A percentile compares a stretch with the other conserved stretches of the same genome.
These are phyloP conservation scores for Leonotis leonurus DNA, from an alignment of 257 asterid genomes.

Conservation along the genomic window DNA sequence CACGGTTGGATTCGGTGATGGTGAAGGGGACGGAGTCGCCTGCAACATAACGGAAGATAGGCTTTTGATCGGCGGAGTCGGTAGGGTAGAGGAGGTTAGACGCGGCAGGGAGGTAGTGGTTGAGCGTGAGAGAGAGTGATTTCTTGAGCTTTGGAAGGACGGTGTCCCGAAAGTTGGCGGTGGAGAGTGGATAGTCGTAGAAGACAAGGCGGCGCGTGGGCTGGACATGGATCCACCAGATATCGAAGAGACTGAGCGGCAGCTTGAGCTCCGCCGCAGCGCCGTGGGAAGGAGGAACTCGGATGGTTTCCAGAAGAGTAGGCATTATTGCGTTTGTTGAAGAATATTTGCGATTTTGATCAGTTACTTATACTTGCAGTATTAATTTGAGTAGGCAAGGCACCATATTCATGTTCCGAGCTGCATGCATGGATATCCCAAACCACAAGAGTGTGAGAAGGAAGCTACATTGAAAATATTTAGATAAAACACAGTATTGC, in stretches of 20 bases:
- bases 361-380: too few relatives aligned
- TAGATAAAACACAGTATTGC: too few relatives aligned
- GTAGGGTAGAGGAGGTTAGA: slow-evolving; percentile 13
- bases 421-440: too few relatives aligned
- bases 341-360: too few relatives aligned
- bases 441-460: too few relatives aligned
- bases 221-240: background rate
- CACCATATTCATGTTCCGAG: too few relatives aligned
- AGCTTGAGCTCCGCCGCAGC: background rate
- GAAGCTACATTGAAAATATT: too few relatives aligned
- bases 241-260: background rate
- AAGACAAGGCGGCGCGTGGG: background rate
- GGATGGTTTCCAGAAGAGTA: background rate
- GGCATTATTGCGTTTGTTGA: background rate
- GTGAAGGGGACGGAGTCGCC: slow-evolving; percentile 36
- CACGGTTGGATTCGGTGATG: slow-evolving; percentile 24
- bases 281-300: background rate
- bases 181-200: background rate
- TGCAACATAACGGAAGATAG: slow-evolving; percentile 21
- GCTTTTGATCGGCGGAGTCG: slow-evolving; percentile 10
- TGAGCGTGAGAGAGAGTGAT: background rate
- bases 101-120: background rate
- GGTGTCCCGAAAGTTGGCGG: background rate
- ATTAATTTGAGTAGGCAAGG: too few relatives aligned
- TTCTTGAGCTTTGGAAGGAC: background rate